Percentiles rank a stretch among this genome's conserved stretches.
Conservation (phyloP, 1,139 yeast genomes). For the Yamadazyma oceani region DNA sequence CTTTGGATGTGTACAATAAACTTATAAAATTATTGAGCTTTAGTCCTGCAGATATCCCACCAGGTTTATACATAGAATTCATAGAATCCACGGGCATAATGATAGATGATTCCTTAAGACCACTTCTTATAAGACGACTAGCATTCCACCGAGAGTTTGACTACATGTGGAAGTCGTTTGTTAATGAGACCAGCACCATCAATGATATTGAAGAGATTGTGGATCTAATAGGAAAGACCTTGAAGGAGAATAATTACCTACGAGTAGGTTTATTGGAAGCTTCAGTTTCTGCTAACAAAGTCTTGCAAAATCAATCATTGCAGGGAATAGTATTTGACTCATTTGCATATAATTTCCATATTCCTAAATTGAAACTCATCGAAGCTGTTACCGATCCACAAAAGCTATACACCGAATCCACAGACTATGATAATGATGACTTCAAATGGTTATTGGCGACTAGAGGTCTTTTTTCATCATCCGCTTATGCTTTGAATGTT, state of each 20-base stretch:
- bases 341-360: slow-evolving; percentile 6
- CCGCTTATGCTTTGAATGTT: too few species aligned
- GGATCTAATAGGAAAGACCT: slow-evolving; percentile 23
- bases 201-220: slow-evolving; percentile 40
- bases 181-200: slow-evolving; percentile 29
- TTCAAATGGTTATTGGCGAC: too few species aligned
- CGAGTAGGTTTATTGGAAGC: slow-evolving; percentile 26
- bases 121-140: slow-evolving; percentile 27
- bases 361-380: slow-evolving; percentile 2
- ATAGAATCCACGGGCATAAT: slow-evolving; percentile 19
- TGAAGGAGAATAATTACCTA: slow-evolving; percentile 20
- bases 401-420: neutral
- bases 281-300: slow-evolving; percentile 5
- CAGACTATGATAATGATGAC: neutral
- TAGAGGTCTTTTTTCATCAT: too few species aligned
- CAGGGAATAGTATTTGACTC: slow-evolving; percentile 11
- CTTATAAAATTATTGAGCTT: slow-evolving; percentile 30
- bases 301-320: slow-evolving; percentile 9
- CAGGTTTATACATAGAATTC: slow-evolving; percentile 26
- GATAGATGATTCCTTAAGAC: slow-evolving; percentile 22
- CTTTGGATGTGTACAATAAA: slow-evolving; percentile 32
- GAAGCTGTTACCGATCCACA: neutral
- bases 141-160: slow-evolving; percentile 32
- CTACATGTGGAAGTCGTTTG: slow-evolving; percentile 31
- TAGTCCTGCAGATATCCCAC: slow-evolving; percentile 34